Evolutionary conservation across 768 basidiomycete genomes (phyloP), one percentile per base, ranked within the genome.

Genomic region (Hypholoma sublateritium): DNA sequence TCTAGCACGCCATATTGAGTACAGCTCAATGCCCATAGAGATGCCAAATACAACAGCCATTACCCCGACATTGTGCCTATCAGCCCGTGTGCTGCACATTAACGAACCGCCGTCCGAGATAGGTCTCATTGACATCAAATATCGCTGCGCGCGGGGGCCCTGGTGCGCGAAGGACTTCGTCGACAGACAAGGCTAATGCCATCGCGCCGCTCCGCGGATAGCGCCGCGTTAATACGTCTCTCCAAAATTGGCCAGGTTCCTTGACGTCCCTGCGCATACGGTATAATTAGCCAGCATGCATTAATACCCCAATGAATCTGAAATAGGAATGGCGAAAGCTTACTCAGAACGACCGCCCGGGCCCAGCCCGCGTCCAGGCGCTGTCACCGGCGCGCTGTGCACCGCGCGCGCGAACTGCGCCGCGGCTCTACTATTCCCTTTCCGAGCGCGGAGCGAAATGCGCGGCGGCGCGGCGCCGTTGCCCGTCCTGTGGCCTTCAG

Each of bases 81-180:
- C 22, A n/a, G 39, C 35, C 51, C 58, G 54, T 43, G 50, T 28
- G 39, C 46, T 43, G 56, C 54, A 37, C 48, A 51, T 62, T 63
- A 17, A 59, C 61, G 58, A 73, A 72, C n/a, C 47, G 61, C 45
- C 61, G 69, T 25, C 67, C 69, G 16, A 62, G 61, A 57, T 69
- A 73, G 12, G 50, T 63, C n/a, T 63, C 61, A 55, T 64, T 61
- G 16, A 65, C 58, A 45, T 61, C 58, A 57, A 70, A 69, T 52
- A 69, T 56, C 35, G 60, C 62, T 36, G 63, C 65, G 37, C 58
- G 60, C 11, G 63, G 58, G 11, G 22, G 28, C 28, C 28, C 24
- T 13, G 68, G 69, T 50, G 65, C 64, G 34, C 54, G 50, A 48
- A 64, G 50, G 12, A 69, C 57, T 35, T 68, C 67, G 4, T 62